phyloP scores from a whole-genome alignment of 2,329 filamentous ascomycete genomes.

The Clonostachys rosea region DNA sequence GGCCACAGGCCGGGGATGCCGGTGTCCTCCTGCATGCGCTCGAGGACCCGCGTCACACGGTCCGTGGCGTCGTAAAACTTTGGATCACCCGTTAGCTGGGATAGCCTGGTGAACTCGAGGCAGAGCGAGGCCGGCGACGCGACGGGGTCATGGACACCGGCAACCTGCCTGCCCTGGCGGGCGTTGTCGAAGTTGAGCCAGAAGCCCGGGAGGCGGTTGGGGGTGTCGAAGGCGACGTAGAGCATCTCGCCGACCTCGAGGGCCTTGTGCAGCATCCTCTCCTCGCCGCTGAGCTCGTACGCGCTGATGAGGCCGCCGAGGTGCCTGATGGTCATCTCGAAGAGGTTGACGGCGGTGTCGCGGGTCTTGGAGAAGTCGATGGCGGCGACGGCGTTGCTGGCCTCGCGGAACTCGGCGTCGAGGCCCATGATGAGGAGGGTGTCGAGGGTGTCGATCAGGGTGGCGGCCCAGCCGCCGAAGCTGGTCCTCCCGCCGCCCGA shows the following conservation, averaged over 20 bases:
- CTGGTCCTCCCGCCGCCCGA: slow-evolving; percentile 37
- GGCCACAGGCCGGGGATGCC: slow-evolving; percentile 61
- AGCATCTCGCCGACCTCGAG: slow-evolving; percentile 47
- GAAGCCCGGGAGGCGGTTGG: slow-evolving; percentile 38
- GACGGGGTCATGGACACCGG: slow-evolving; percentile 26
- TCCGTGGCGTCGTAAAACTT: slow-evolving; percentile 59
- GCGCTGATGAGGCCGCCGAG: slow-evolving; percentile 46
- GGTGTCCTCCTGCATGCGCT: slow-evolving; percentile 46
- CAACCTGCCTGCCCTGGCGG: slow-evolving; percentile 37
- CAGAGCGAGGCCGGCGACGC: slow-evolving; percentile 47
- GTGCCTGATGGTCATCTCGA: slow-evolving; percentile 52
- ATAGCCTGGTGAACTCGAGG: slow-evolving; percentile 60
- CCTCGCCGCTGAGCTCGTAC: slow-evolving; percentile 41
- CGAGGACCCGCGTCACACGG: slow-evolving; percentile 51
- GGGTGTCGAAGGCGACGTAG: slow-evolving; percentile 46
- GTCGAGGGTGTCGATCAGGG: slow-evolving; percentile 55
- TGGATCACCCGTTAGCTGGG: slow-evolving; percentile 55
- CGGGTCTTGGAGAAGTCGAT: slow-evolving; percentile 44
- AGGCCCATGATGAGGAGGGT: slow-evolving; percentile 60
- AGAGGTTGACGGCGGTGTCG: slow-evolving; percentile 35
- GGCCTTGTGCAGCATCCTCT: slow-evolving; percentile 38
- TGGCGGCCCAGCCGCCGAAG: slow-evolving; percentile 53
- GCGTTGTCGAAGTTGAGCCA: slow-evolving; percentile 28
- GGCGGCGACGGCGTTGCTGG: slow-evolving; percentile 38
- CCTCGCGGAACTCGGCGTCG: slow-evolving; percentile 48